Evolutionary conservation across 2,329 filamentous ascomycete species (phyloP), one percentile per base, ranked within the genome.

Genomic region (Westerdykella aurantiaca): DNA sequence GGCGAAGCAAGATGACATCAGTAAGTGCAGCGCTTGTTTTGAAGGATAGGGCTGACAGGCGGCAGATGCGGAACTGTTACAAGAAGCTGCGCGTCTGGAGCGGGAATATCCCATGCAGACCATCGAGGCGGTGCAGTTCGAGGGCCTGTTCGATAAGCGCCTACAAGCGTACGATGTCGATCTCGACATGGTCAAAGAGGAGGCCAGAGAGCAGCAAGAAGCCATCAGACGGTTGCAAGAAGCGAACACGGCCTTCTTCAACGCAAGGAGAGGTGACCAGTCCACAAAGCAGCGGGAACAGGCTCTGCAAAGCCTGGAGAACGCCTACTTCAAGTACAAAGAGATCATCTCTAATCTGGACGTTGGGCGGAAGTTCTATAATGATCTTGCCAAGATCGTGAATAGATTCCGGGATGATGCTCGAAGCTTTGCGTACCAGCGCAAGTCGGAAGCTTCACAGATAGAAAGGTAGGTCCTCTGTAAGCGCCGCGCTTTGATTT

Each of bases 281-380:
- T 80, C 79, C 5, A 79, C 76, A 2, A 78, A 76, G 47, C 89
- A 95, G 60, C 81, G 93, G 12, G 91, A 97, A 64, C 79, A 85
- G 53, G 89, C 88, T 0, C 70, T 98, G 39, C 93, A 98, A 67
- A 82, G 79, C 49, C 74, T 98, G 9, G 91, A 97, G 66, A 89
- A 86, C 51, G 91, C 88, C 0, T 97, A 95, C 64, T 82, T 89
- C 67, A 94, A 91, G 69, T 97, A 97, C 73, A 95, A 95, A 69
- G 91, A 98, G 65, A 88, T 97, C 44, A 82, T 95, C 45, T 87
- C 81, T 52, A 95, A 97, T 61, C 76, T 96, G 2, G 91, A 97
- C 52, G 87, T 86, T 0, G 93, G 88, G 0, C 77, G 91, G 42
- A 96, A 93, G 64, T 98, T 98, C 64, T 98, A 97, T 72, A 98